Conservation (phyloP, 192 early-diverging fungal genomes). For the Podochytrium sp. region DNA sequence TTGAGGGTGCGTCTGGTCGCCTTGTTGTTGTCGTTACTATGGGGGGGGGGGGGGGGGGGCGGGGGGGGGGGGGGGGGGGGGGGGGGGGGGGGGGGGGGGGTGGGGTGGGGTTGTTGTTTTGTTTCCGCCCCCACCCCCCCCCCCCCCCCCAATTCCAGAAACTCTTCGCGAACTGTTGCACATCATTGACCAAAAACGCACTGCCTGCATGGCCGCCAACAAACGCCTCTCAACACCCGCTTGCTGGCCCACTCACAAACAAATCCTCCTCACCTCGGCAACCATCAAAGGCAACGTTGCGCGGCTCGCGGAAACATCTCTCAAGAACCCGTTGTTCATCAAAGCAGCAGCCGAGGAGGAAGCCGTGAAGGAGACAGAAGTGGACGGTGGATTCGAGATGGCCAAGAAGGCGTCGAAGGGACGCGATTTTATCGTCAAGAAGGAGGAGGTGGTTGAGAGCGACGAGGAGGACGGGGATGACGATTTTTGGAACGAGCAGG, state of each 20-base stretch:
- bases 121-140: not conserved
- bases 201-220: not conserved
- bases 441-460: conserved; percentile 11
- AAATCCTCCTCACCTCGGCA: conserved; percentile 79
- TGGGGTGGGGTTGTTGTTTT: not conserved
- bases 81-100: not conserved
- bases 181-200: conserved; percentile 41
- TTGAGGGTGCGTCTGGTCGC: conserved; percentile 51
- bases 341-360: conserved; percentile 56
- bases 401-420: conserved; percentile 33
- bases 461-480: conserved; percentile 27
- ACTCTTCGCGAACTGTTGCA: conserved; percentile 18
- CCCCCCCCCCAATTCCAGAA: not conserved
- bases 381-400: conserved; percentile 31
- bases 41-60: not conserved
- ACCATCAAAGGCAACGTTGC: conserved; percentile 86
- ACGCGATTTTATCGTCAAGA: conserved; percentile 30
- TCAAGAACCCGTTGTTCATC: conserved; percentile 81
- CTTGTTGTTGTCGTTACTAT: not conserved
- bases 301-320: conserved; percentile 75
- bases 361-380: conserved; percentile 25
- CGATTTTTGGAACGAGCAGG: conserved; percentile 27
- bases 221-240: conserved; percentile 27
- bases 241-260: conserved; percentile 48
- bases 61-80: not conserved